Percentiles rank a stretch among this genome's conserved stretches.
Evolutionary conservation across 305 asterid species (phyloP).

Genomic region (Withania somnifera): DNA sequence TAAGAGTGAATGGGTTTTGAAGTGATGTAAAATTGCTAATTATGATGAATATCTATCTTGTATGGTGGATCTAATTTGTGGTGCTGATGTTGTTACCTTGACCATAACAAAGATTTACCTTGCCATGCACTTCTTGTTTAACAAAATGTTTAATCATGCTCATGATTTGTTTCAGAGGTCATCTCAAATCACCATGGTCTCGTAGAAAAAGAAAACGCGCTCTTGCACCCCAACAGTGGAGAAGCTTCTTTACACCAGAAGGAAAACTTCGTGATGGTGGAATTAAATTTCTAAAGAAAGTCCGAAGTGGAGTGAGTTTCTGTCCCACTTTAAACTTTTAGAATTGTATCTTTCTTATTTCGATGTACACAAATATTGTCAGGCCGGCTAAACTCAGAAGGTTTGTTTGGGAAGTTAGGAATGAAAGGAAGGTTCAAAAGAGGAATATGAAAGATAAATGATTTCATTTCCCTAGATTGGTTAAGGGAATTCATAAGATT

Average conservation of each 20-base stretch:
- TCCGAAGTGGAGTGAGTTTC: constrained; percentile 83
- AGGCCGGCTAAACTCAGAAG: neutral
- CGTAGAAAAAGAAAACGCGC: constrained; percentile 72
- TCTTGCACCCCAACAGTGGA: constrained; percentile 78
- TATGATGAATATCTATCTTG: neutral
- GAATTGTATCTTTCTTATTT: neutral
- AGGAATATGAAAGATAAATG: neutral
- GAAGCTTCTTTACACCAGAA: constrained; percentile 58
- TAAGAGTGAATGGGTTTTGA: neutral
- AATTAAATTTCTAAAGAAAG: constrained; percentile 72
- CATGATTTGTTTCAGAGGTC: constrained; percentile 49
- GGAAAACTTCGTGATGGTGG: constrained; percentile 84
- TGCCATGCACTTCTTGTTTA: neutral
- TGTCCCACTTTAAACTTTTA: neutral
- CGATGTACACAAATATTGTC: neutral
- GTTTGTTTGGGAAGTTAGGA: neutral
- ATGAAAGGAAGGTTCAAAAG: neutral
- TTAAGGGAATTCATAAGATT: neutral
- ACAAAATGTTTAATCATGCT: constrained; percentile 9
- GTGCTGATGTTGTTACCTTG: neutral
- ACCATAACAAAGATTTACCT: constrained; percentile 1
- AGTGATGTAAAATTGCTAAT: neutral
- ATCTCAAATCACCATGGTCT: constrained; percentile 90
- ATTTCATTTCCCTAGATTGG: neutral
- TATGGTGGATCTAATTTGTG: neutral